Conservation (phyloP, 345 rosid species). For the Turritis glabra region DNA sequence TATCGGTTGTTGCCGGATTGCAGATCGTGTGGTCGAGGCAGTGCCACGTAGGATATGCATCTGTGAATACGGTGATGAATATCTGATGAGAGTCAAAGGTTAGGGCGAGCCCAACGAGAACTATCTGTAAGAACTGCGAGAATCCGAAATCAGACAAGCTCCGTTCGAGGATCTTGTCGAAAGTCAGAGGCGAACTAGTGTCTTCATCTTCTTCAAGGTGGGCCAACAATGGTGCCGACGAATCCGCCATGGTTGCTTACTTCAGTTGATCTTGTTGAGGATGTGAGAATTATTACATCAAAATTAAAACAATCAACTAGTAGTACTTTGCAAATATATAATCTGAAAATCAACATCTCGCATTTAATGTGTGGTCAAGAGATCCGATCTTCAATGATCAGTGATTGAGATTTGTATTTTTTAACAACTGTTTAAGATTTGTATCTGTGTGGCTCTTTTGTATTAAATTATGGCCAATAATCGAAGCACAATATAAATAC, state of each 20-base stretch:
- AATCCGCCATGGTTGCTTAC: constrained; percentile 26
- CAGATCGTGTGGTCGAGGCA: constrained; percentile 38
- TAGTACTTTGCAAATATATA: not conserved
- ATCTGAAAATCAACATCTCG: not conserved
- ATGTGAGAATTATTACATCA: constrained; percentile 6
- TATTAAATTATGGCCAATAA: not conserved
- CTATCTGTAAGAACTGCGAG: constrained; percentile 44
- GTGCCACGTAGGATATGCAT: constrained; percentile 60
- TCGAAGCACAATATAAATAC: not conserved
- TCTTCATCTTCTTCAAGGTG: constrained; percentile 20
- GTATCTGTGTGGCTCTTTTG: not conserved
- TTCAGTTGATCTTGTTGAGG: not conserved
- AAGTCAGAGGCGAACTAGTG: not conserved
- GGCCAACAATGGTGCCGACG: constrained; percentile 27
- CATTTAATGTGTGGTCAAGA: constrained; percentile 21
- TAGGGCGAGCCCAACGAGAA: constrained; percentile 54
- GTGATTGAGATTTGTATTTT: not conserved
- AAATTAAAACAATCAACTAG: not conserved
- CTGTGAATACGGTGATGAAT: constrained; percentile 64
- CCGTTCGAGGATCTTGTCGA: constrained; percentile 31
- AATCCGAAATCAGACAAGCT: constrained; percentile 28
- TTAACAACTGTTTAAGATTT: not conserved
- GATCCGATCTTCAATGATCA: not conserved
- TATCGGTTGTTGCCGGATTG: constrained; percentile 23
- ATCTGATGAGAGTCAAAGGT: constrained; percentile 65